Percentiles rank a stretch among this genome's conserved stretches.
phyloP scores from a whole-genome alignment of 2,329 filamentous ascomycete species.

The Venturia oleaginea region DNA sequence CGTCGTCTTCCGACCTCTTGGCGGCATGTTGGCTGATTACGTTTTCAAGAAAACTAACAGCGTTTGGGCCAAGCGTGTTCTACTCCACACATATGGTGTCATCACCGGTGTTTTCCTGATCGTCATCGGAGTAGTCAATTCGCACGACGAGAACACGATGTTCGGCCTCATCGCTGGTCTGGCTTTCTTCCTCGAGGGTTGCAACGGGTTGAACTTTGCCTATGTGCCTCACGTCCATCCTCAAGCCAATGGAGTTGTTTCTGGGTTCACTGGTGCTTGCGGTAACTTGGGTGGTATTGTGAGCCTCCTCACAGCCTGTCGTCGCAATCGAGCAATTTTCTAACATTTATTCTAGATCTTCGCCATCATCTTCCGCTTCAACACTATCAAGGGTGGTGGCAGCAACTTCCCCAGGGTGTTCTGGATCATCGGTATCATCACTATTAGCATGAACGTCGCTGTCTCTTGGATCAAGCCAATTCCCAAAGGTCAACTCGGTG shows the following conservation, averaged over 20 bases:
- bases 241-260: constrained; percentile 67
- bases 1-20: constrained; percentile 56
- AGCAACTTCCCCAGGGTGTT: constrained; percentile 54
- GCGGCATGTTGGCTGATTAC: constrained; percentile 51
- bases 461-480: constrained; percentile 56
- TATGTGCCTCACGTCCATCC: constrained; percentile 82
- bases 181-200: constrained; percentile 75
- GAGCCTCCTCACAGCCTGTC: background rate
- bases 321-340: background rate
- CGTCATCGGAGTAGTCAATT: constrained; percentile 53
- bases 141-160: constrained; percentile 54
- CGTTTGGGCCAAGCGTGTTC: constrained; percentile 57
- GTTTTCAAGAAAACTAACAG: constrained; percentile 42
- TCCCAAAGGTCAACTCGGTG: constrained; percentile 44
- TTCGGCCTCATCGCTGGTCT: constrained; percentile 69
- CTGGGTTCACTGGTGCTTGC: constrained; percentile 66
- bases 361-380: constrained; percentile 73
- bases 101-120: constrained; percentile 51
- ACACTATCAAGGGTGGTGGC: constrained; percentile 41
- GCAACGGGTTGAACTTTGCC: constrained; percentile 79
- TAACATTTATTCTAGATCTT: constrained; percentile 43
- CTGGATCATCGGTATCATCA: constrained; percentile 75
- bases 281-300: constrained; percentile 74
- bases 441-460: constrained; percentile 58
- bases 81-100: constrained; percentile 48